These are phyloP conservation scores for Phytophthora sojae DNA, from an alignment of 352 stramenopile genomes.

Conservation along the genomic window DNA sequence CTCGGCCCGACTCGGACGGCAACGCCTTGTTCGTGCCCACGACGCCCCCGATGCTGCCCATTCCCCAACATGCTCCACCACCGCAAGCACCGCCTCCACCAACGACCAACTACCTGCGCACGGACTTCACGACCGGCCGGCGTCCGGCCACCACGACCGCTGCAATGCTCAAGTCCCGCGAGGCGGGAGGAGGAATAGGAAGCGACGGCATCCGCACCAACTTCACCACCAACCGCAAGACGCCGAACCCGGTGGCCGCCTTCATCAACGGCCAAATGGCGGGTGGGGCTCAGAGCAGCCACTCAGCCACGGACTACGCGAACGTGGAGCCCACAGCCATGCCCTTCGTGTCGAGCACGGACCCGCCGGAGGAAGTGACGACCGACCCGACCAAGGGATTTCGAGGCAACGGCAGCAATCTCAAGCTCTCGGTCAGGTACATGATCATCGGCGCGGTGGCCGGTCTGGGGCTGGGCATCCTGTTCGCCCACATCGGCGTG, in stretches of 20 bases:
- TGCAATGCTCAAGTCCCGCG: conserved; percentile 7
- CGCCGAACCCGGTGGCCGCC: conserved; percentile 19
- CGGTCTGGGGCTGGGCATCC: conserved; percentile 59
- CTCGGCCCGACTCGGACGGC: conserved; percentile 19
- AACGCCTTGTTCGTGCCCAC: conserved; percentile 37
- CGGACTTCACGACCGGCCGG: conserved; percentile 49
- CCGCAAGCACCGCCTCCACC: conserved; percentile 28
- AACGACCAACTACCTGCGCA: conserved; percentile 43
- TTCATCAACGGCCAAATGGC: conserved; percentile 32
- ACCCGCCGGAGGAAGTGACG: conserved; percentile 22
- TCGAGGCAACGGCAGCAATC: conserved; percentile 49
- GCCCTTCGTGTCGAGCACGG: conserved; percentile 45
- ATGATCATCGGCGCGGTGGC: conserved; percentile 61
- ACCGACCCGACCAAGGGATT: conserved; percentile 38
- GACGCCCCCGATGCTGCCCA: conserved; percentile 35
- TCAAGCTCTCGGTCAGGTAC: conserved; percentile 60
- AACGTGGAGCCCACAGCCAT: conserved; percentile 40
- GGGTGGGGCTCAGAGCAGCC: conserved; percentile 6
- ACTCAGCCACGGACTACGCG: conserved; percentile 50
- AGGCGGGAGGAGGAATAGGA: background rate
- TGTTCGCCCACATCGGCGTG: conserved; percentile 53
- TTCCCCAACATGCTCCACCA: conserved; percentile 24
- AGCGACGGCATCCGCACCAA: conserved; percentile 49
- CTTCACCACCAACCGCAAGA: conserved; percentile 48
- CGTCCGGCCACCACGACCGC: conserved; percentile 10